Evolutionary conservation across 2,329 filamentous ascomycete species (phyloP).

Genomic region (Epichloe baconii): DNA sequence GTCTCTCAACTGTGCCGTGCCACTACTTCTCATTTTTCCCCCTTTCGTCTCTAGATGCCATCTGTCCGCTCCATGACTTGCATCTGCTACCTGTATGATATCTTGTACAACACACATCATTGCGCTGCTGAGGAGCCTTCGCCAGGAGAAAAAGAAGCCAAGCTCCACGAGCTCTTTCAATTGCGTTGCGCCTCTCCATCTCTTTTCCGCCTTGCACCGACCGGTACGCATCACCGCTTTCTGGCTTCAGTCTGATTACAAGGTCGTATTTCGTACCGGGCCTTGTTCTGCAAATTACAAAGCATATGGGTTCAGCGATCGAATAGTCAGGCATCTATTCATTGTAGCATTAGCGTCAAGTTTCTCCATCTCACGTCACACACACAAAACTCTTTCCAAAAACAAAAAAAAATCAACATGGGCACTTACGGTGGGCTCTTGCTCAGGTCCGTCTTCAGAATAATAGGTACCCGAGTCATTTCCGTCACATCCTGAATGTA

Average conservation of each 20-base stretch:
- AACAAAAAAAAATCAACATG: not conserved
- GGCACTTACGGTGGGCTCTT: conserved; percentile 96
- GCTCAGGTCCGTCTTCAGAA: conserved; percentile 91
- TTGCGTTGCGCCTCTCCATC: not conserved
- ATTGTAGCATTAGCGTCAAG: not conserved
- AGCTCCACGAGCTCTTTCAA: conserved; percentile 6
- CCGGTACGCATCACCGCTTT: not conserved
- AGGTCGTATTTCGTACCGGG: not conserved
- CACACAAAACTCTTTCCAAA: not conserved
- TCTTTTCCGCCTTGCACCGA: not conserved
- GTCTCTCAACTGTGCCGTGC: too few species aligned
- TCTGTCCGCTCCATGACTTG: conserved; percentile 3
- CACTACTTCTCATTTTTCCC: conserved; percentile 2
- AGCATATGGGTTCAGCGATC: conserved; percentile 69
- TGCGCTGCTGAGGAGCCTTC: not conserved
- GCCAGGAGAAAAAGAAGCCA: not conserved
- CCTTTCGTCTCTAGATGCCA: not conserved
- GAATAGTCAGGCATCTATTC: conserved; percentile 65
- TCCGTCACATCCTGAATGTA: conserved; percentile 98
- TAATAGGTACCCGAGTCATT: conserved; percentile 95
- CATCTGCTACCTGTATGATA: conserved; percentile 7
- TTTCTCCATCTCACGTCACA: not conserved
- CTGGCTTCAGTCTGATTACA: conserved; percentile 4
- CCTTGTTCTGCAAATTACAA: conserved; percentile 24
- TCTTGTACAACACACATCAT: conserved; percentile 11